Evolutionary conservation across 2,329 filamentous ascomycete species (phyloP).

Genomic region (Akanthomyces dipterigenus): DNA sequence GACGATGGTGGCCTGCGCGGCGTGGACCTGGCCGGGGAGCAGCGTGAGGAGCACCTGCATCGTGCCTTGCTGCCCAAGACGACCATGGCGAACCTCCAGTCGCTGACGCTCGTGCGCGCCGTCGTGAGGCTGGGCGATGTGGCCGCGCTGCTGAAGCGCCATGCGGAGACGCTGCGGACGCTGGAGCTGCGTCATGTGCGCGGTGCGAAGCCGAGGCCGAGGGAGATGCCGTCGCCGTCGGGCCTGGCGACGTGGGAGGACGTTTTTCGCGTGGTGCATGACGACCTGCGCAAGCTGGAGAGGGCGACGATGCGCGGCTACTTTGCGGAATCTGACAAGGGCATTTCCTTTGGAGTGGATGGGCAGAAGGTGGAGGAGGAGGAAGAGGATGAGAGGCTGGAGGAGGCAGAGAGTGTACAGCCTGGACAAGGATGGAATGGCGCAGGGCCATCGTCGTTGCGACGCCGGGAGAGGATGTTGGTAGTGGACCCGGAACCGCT

Average conservation of each 20-base stretch:
- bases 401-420: background rate
- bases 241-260: background rate
- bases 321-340: background rate
- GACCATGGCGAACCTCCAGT: background rate
- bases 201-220: background rate
- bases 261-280: background rate
- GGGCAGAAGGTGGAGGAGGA: background rate
- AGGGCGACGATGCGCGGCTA: background rate
- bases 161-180: background rate
- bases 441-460: background rate
- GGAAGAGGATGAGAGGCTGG: background rate
- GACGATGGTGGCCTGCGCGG: no score
- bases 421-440: background rate
- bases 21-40: background rate
- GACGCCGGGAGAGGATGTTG: background rate
- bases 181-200: background rate
- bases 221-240: background rate
- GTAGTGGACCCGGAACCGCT: background rate
- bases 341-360: background rate
- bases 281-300: background rate
- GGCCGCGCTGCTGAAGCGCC: background rate
- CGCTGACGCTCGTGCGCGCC: background rate
- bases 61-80: background rate
- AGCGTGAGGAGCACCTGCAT: background rate
- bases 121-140: background rate